phyloP scores from a whole-genome alignment of 2,329 filamentous ascomycete genomes.

The Keithomyces neogunnii region DNA sequence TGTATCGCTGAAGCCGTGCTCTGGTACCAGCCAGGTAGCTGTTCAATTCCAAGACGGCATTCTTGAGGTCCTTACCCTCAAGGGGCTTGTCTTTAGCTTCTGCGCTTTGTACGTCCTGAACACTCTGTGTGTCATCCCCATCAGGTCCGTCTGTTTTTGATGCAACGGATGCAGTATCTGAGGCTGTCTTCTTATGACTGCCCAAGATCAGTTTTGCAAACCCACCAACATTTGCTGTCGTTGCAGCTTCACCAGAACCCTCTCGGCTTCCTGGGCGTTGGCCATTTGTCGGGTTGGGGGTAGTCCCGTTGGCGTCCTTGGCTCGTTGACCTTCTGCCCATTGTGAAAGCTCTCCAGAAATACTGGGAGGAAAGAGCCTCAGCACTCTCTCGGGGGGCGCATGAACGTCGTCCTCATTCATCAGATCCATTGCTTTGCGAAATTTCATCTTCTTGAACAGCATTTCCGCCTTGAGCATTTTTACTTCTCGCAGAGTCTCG shows the following conservation, averaged over 20 bases:
- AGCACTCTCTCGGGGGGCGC: slow-evolving; percentile 87
- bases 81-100: slow-evolving; percentile 49
- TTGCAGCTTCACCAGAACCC: slow-evolving; percentile 14
- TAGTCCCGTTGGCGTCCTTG: slow-evolving; percentile 35
- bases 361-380: slow-evolving; percentile 70
- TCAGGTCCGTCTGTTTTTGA: slow-evolving; percentile 49
- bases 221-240: slow-evolving; percentile 31
- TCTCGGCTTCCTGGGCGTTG: slow-evolving; percentile 19
- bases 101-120: slow-evolving; percentile 28
- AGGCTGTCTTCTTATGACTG: slow-evolving; percentile 34
- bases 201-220: slow-evolving; percentile 48
- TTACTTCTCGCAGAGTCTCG: slow-evolving; percentile 72
- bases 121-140: slow-evolving; percentile 46
- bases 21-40: slow-evolving; percentile 85
- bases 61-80: slow-evolving; percentile 75
- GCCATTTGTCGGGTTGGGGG: slow-evolving; percentile 19
- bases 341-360: slow-evolving; percentile 72
- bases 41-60: slow-evolving; percentile 74
- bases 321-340: slow-evolving; percentile 30
- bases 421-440: slow-evolving; percentile 78
- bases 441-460: slow-evolving; percentile 81
- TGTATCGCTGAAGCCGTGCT: slow-evolving; percentile 50
- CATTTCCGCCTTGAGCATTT: slow-evolving; percentile 81
- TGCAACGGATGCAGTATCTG: slow-evolving; percentile 51
- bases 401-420: slow-evolving; percentile 73